Evolutionary conservation across 169 alveolate species (phyloP).

Genomic region (Eimeria maxima): DNA sequence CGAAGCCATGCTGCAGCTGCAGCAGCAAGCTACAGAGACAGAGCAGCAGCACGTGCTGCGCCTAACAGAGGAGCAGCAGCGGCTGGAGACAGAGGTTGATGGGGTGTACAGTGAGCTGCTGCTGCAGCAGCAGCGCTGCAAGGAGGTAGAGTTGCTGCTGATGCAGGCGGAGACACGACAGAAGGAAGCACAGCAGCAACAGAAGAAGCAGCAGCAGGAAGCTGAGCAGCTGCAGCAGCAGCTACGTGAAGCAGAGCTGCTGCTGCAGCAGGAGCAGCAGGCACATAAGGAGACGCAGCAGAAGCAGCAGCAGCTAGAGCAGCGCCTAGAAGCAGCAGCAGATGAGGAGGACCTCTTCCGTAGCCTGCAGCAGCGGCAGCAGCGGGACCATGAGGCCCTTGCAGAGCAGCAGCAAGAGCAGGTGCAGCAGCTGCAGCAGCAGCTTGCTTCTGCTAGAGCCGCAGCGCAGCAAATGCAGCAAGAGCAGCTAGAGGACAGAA

Average conservation of each 20-base stretch:
- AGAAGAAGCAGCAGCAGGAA: conserved; percentile 23
- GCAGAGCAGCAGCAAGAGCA: conserved; percentile 65
- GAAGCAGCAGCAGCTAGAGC: conserved; percentile 51
- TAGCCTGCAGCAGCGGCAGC: conserved; percentile 59
- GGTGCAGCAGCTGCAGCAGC: conserved; percentile 73
- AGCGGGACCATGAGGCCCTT: conserved; percentile 53
- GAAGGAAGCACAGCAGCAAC: conserved; percentile 65
- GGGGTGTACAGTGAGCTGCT: conserved; percentile 49
- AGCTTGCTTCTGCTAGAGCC: conserved; percentile 41
- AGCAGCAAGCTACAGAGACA: conserved; percentile 45
- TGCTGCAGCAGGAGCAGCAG: conserved; percentile 66
- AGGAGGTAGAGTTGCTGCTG: conserved; percentile 57
- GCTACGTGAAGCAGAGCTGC: conserved; percentile 48
- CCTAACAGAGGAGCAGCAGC: conserved; percentile 72
- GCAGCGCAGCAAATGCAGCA: conserved; percentile 39
- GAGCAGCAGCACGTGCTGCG: conserved; percentile 74
- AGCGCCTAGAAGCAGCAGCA: background rate
- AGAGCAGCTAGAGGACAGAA: conserved; percentile 21
- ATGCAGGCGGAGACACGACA: background rate
- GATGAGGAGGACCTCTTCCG: conserved; percentile 36
- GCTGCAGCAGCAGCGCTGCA: conserved; percentile 77
- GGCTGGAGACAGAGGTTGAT: background rate
- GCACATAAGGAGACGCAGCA: conserved; percentile 25
- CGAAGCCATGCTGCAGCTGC: background rate
- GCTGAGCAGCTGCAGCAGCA: conserved; percentile 55